A percentile compares a stretch with the other conserved stretches of the same genome.
Evolutionary conservation across 2,329 filamentous ascomycete genomes (phyloP).

Genomic region (Beauveria sp.): DNA sequence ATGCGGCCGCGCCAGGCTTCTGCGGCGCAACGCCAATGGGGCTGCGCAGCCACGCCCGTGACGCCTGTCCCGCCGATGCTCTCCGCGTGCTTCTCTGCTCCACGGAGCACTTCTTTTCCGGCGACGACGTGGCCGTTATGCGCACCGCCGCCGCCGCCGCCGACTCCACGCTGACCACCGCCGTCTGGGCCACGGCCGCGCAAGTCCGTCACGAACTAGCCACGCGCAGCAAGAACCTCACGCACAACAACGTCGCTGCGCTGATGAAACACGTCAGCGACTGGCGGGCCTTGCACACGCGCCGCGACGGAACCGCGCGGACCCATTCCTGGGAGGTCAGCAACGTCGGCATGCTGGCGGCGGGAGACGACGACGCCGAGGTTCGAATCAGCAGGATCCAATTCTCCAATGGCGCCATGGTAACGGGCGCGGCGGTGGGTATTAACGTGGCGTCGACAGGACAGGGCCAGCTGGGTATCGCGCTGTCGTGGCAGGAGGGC

Average conservation of each 20-base stretch:
- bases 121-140: constrained; percentile 11
- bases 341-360: constrained; percentile 39
- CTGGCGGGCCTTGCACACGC: constrained; percentile 32
- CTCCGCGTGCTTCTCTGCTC: constrained; percentile 35
- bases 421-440: constrained; percentile 34
- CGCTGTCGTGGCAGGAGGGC: constrained; percentile 41
- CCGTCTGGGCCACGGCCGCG: constrained; percentile 36
- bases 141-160: constrained; percentile 19
- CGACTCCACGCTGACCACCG: constrained; percentile 10
- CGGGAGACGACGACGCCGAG: constrained; percentile 18
- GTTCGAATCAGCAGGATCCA: constrained; percentile 32
- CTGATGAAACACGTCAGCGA: constrained; percentile 36
- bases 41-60: constrained; percentile 31
- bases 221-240: constrained; percentile 25
- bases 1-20: constrained; percentile 26
- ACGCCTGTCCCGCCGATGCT: constrained; percentile 10
- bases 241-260: constrained; percentile 35
- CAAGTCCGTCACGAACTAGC: constrained; percentile 28
- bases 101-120: constrained; percentile 24
- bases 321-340: constrained; percentile 42
- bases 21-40: constrained; percentile 35
- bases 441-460: constrained; percentile 41
- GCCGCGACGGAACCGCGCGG: constrained; percentile 35
- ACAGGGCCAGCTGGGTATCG: constrained; percentile 32
- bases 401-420: constrained; percentile 42